Percentiles rank a stretch among this genome's conserved stretches.
Conservation (phyloP, 2,329 filamentous ascomycete species). For the Neonectria ditissima region DNA sequence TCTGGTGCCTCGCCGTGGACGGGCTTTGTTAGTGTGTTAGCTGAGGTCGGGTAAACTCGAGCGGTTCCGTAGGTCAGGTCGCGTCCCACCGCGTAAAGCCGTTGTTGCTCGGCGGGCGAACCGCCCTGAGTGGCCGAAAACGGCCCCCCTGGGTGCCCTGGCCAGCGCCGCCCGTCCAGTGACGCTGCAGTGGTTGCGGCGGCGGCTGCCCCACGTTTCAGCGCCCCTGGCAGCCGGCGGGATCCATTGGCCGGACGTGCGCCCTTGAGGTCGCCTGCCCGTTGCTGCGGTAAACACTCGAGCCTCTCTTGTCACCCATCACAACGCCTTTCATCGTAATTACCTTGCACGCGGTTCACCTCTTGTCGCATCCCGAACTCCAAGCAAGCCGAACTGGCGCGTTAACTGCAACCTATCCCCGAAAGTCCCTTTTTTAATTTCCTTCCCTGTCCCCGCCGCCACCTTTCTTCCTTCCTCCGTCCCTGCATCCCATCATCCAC, state of each 20-base stretch:
- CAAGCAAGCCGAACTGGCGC: slow-evolving; percentile 13
- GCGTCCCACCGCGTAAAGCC: slow-evolving; percentile 52
- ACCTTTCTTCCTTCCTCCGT: slow-evolving; percentile 27
- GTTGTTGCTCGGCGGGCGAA: slow-evolving; percentile 34
- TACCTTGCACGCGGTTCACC: slow-evolving; percentile 1
- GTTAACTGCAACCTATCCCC: slow-evolving; percentile 4
- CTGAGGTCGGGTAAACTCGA: slow-evolving; percentile 6
- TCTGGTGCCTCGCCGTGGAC: slow-evolving; percentile 7
- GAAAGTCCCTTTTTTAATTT: slow-evolving; percentile 10
- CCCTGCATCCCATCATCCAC: slow-evolving; percentile 25
- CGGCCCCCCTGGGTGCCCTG: slow-evolving; percentile 12
- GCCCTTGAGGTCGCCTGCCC: slow-evolving; percentile 26
- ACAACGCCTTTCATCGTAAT: slow-evolving; percentile 20
- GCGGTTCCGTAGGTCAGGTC: slow-evolving; percentile 35
- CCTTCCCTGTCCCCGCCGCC: slow-evolving; percentile 21
- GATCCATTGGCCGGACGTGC: slow-evolving; percentile 37
- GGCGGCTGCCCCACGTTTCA: slow-evolving; percentile 39
- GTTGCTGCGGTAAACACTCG: slow-evolving; percentile 51
- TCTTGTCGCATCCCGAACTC: slow-evolving; percentile 13
- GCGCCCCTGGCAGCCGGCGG: slow-evolving; percentile 18
- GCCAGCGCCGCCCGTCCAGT: slow-evolving; percentile 15
- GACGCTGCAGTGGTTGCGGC: slow-evolving; percentile 13
- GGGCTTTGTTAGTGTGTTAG: slow-evolving; percentile 5
- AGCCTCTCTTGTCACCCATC: slow-evolving; percentile 23
- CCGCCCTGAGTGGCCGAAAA: slow-evolving; percentile 3